Base-by-base conservation (phyloP, 2,329 filamentous ascomycete species). In the Pezicula neosporulosa region DNA sequence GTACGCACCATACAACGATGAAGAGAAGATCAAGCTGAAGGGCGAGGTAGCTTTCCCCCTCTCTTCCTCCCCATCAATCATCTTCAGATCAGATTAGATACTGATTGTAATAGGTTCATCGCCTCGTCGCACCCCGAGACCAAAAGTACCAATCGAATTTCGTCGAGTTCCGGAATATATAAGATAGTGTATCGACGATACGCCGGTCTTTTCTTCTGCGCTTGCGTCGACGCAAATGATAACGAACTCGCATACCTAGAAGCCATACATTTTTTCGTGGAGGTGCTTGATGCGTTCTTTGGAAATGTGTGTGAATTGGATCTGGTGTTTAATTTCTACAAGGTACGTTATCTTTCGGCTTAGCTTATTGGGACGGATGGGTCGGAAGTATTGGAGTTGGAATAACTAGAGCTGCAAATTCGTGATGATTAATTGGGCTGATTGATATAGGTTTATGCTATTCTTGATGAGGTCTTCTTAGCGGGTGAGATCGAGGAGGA, bases 131-230 rank as follows among this genome's bases (percentile, higher is more conserved):
- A 0, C 94, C 94, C 6, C 89, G 94, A 67, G 94, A 99, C 73
- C 94, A 99, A 70, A 99, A 99, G 70, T 96, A 99, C 78, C 94
- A 99, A 71, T 96, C 91, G 74, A 99, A 99, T 77, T 99, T 99
- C 67, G 94, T 99, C 79, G 94, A 99, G 74, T 87, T 88, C 76
- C 88, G 90, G 60, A 89, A 91, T 73, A 91, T n/a, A 93, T 69
- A 97, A 97, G 77, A 89, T 99, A 63, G 90, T 99, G 49, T 99
- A 99, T 77, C 87, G 95, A 42, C 89, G 94, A 56, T 99, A 99
- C 73, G 94, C 94, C 0, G 94, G 94, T 0, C 84, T 99, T 53
- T 99, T 99, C 82, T 99, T 99, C 78, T 99, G 94, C 77, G 95
- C 92, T 49, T 97, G 94, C 72, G 94, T 99, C 68, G 94, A 99